phyloP scores from a whole-genome alignment of 192 early-diverging fungal species.

The Backusella circina region DNA sequence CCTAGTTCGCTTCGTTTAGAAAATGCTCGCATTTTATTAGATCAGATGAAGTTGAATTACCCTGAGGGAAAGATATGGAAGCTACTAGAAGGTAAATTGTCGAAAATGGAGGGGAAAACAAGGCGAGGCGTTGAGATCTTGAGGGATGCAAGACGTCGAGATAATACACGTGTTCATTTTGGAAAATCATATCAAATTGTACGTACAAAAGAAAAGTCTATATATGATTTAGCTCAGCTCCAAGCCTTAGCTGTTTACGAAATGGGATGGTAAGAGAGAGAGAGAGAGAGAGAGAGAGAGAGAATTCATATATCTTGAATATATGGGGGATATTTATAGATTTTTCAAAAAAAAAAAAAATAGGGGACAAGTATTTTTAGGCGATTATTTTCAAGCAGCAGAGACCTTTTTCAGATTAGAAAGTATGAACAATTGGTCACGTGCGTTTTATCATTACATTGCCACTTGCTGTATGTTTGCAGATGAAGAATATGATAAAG shows the following conservation, averaged over 20 bases:
- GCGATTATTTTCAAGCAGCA: conserved; percentile 36
- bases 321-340: background rate
- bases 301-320: background rate
- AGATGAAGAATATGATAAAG: conserved; percentile 33
- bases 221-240: conserved; percentile 21
- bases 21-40: conserved; percentile 15
- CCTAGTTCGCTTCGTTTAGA: conserved; percentile 19
- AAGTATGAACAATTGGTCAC: conserved; percentile 39
- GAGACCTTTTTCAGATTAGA: conserved; percentile 34
- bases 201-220: conserved; percentile 6
- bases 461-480: conserved; percentile 37
- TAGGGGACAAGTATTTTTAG: conserved; percentile 35
- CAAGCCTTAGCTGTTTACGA: conserved; percentile 31
- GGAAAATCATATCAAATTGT: background rate
- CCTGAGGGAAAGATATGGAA: conserved; percentile 26
- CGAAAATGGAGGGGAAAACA: conserved; percentile 21
- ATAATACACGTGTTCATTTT: background rate
- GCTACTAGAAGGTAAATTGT: conserved; percentile 29
- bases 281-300: background rate
- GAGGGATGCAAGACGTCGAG: conserved; percentile 18
- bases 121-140: conserved; percentile 20
- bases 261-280: conserved; percentile 30
- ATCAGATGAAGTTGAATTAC: conserved; percentile 24
- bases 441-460: conserved; percentile 39
- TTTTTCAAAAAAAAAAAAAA: too few species aligned